Base-by-base conservation (phyloP, 2,329 filamentous ascomycete species). In the Neopestalotiopsis clavispora region DNA sequence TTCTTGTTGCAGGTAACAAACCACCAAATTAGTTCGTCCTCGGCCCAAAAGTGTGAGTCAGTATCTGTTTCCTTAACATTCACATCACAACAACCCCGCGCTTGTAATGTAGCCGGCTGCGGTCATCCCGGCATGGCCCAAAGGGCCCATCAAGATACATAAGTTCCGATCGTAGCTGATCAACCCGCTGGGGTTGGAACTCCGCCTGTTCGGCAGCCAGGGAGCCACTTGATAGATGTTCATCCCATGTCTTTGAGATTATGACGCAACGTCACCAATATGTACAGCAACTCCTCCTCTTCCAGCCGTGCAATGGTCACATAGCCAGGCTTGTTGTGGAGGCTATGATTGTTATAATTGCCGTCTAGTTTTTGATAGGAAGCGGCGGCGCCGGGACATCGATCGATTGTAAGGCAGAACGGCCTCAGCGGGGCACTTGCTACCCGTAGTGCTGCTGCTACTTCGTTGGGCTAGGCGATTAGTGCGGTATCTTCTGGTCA, bases 91-190 rank as follows among this genome's bases (percentile, higher is more conserved):
- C 45, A 52, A 52, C 45, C 45, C 45, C 45, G 17, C 45, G 45
- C 45, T n/a, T n/a, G 17, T 20, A n/a, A 17, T n/a, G 17, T n/a
- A 20, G 45, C 20, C 45, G 45, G 45, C 45, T 52, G 45, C 45
- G 45, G 45, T n/a, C 45, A 52, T 52, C 45, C 45, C 45, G 45
- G 17, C 45, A 52, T 10, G 45, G 45, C 45, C 45, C 45, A 52
- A n/a, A n/a, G 45, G 45, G 45, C 45, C 45, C 45, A 52, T 52
- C 45, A 20, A 52, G 45, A 52, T 52, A 52, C 45, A 52, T 52
- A 52, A 52, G 45, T 52, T 52, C 45, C 45, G 45, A 52, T 52
- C 45, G 45, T 52, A 52, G 45, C 45, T 52, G 45, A 52, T 52
- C 45, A 52, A 17, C 20, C 14, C n/a, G 45, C 45, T 52, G 45